phyloP scores from a whole-genome alignment of 2,329 filamentous ascomycete species.

The Coniosporium tulheliwenetii region DNA sequence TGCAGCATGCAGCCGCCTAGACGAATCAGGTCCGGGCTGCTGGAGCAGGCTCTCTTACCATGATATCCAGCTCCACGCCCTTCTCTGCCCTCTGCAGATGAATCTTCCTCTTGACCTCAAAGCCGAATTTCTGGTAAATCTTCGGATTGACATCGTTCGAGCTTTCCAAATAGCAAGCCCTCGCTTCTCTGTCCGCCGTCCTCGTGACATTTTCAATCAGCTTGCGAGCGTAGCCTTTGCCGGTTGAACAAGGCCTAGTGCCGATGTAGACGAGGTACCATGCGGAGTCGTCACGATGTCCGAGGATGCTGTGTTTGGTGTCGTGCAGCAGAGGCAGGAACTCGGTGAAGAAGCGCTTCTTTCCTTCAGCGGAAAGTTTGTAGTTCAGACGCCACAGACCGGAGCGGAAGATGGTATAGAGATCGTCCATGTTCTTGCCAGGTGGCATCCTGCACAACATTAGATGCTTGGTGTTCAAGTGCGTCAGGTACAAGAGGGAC shows the following conservation, averaged over 20 bases:
- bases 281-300: constrained; percentile 47
- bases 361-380: constrained; percentile 57
- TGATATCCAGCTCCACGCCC: constrained; percentile 57
- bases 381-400: constrained; percentile 67
- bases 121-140: constrained; percentile 65
- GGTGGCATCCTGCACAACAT: constrained; percentile 50
- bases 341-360: constrained; percentile 60
- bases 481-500: no score
- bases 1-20: no score
- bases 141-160: constrained; percentile 50
- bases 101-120: constrained; percentile 48
- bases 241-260: constrained; percentile 52
- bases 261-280: constrained; percentile 80
- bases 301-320: constrained; percentile 55
- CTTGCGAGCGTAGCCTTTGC: constrained; percentile 57
- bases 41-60: constrained; percentile 54
- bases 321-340: constrained; percentile 60
- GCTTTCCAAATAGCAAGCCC: constrained; percentile 64
- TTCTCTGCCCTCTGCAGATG: constrained; percentile 41
- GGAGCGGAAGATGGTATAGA: constrained; percentile 54
- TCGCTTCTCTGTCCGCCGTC: constrained; percentile 51
- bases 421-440: constrained; percentile 56
- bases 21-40: neutral
- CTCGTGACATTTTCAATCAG: constrained; percentile 55
- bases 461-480: no score